A percentile compares a stretch with the other conserved stretches of the same genome.
These are phyloP conservation scores for Zopfia rhizophila DNA, from an alignment of 2,329 filamentous ascomycete genomes.

Conservation along the genomic window DNA sequence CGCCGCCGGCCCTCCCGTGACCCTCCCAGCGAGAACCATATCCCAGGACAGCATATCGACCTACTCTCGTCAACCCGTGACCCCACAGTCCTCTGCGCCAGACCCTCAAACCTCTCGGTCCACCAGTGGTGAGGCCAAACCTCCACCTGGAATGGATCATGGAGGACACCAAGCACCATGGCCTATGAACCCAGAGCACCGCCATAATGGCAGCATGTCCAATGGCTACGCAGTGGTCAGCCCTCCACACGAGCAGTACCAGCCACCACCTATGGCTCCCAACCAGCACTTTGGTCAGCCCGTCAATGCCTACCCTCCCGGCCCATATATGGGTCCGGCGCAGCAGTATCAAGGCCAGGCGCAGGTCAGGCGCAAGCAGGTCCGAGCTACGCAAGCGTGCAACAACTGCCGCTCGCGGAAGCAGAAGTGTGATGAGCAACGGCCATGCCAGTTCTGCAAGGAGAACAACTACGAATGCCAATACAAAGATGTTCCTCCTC, in stretches of 20 bases:
- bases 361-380: conserved; percentile 47
- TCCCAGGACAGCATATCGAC: conserved; percentile 46
- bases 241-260: conserved; percentile 43
- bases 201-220: conserved; percentile 41
- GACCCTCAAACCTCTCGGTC: conserved; percentile 37
- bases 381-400: conserved; percentile 72
- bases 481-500: conserved; percentile 90
- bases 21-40: conserved; percentile 33
- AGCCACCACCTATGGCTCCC: conserved; percentile 38
- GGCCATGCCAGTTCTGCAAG: conserved; percentile 71
- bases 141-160: conserved; percentile 47
- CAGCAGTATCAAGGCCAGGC: conserved; percentile 36
- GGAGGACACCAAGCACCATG: conserved; percentile 44
- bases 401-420: conserved; percentile 54
- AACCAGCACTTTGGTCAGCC: conserved; percentile 44
- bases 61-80: conserved; percentile 42
- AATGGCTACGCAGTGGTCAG: conserved; percentile 48
- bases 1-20: conserved; percentile 44
- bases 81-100: conserved; percentile 39
- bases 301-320: conserved; percentile 33
- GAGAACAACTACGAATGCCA: conserved; percentile 87
- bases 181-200: conserved; percentile 45
- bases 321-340: conserved; percentile 37
- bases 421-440: conserved; percentile 54
- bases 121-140: conserved; percentile 40